Percentiles rank a stretch among this genome's conserved stretches.
Evolutionary conservation across 768 basidiomycete genomes (phyloP).

Genomic region (Sarcodon aspratus): DNA sequence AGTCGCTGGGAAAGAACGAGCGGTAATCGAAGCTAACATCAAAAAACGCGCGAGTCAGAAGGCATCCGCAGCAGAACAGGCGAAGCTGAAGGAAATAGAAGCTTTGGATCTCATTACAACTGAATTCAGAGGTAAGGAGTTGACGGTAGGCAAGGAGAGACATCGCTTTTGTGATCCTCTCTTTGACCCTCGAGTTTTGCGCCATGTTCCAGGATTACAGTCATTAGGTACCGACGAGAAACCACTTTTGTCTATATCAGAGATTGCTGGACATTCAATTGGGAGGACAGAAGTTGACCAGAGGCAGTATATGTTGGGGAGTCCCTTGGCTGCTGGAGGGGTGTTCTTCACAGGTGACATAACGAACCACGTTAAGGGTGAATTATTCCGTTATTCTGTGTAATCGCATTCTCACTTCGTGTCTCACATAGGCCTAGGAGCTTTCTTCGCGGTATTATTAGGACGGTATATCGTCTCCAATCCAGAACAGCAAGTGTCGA

Average conservation of each 20-base stretch:
- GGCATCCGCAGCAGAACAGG: constrained; percentile 69
- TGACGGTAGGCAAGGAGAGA: constrained; percentile 79
- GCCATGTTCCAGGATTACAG: constrained; percentile 8
- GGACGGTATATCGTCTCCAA: constrained; percentile 48
- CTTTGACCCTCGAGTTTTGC: constrained; percentile 59
- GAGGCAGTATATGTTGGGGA: constrained; percentile 40
- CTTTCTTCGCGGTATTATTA: constrained; percentile 62
- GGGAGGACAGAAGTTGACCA: constrained; percentile 49
- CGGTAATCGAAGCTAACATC: constrained; percentile 76
- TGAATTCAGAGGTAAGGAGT: constrained; percentile 55
- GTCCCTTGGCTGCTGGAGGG: constrained; percentile 34
- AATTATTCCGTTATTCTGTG: constrained; percentile 4
- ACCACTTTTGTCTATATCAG: constrained; percentile 10
- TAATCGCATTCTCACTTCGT: neutral
- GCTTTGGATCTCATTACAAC: constrained; percentile 74
- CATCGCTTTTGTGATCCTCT: constrained; percentile 89
- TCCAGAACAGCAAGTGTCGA: constrained; percentile 40
- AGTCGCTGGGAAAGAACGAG: constrained; percentile 84
- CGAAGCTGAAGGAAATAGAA: constrained; percentile 72
- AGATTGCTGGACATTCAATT: constrained; percentile 52
- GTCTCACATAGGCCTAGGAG: constrained; percentile 17
- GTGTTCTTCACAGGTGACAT: constrained; percentile 75
- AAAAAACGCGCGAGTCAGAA: constrained; percentile 67
- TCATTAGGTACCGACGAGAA: constrained; percentile 3
- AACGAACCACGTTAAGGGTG: constrained; percentile 62